A percentile compares a stretch with the other conserved stretches of the same genome.
These are phyloP conservation scores for Smallanthus sonchifolius DNA, from an alignment of 129 eudicot species.

Conservation along the genomic window DNA sequence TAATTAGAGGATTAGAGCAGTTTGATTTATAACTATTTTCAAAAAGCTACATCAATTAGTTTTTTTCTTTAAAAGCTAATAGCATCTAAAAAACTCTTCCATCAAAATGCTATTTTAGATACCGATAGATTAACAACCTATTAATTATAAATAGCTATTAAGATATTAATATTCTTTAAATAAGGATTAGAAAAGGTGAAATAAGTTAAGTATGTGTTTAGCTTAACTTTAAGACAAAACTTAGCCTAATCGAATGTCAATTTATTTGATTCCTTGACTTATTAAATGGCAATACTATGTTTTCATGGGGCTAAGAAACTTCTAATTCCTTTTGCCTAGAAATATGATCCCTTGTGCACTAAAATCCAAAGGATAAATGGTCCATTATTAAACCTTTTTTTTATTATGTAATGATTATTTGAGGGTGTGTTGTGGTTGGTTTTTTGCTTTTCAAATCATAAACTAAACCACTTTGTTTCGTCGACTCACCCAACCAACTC, in stretches of 20 bases:
- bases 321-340: conserved; percentile 23
- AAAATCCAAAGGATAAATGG: conserved; percentile 17
- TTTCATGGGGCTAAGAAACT: conserved; percentile 22
- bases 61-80: no score
- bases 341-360: conserved; percentile 27
- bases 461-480: no score
- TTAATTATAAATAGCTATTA: not conserved
- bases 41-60: not conserved
- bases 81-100: not conserved
- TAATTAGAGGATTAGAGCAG: not conserved
- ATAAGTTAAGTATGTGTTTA: not conserved
- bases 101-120: not conserved
- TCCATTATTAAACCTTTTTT: not conserved
- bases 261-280: conserved; percentile 27
- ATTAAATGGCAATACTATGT: conserved; percentile 17
- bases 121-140: not conserved
- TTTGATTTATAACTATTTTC: not conserved
- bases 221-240: conserved; percentile 15
- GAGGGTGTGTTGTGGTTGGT: no score
- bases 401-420: no score
- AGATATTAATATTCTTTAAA: not conserved
- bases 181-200: not conserved
- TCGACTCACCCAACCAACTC: not conserved
- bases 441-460: no score
- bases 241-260: conserved; percentile 22